A percentile compares a stretch with the other conserved stretches of the same genome.
Conservation (phyloP, 495 filamentous ascomycete species). For the Talaromyces wortmannii region DNA sequence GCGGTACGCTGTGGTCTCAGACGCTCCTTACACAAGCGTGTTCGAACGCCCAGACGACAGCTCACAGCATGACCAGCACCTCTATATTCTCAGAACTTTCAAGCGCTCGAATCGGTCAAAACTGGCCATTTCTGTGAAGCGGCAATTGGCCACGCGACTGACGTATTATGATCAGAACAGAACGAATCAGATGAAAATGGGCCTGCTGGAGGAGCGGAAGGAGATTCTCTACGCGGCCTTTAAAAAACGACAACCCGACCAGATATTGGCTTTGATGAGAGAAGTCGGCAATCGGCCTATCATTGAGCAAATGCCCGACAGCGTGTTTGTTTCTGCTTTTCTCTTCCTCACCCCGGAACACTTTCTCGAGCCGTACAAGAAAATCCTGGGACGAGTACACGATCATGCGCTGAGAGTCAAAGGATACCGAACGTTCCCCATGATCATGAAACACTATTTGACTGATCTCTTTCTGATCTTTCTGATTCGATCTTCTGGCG, state of each 20-base stretch:
- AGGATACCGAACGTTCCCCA: conserved; percentile 16
- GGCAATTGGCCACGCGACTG: too few relatives aligned
- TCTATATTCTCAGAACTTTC: too few relatives aligned
- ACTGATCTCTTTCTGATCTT: conserved; percentile 23
- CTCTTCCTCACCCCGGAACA: conserved; percentile 31
- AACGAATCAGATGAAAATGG: too few relatives aligned
- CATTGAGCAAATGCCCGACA: conserved; percentile 25
- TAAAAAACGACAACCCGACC: conserved; percentile 26
- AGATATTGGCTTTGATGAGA: conserved; percentile 26
- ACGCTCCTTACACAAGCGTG: too few relatives aligned
- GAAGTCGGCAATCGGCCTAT: conserved; percentile 23
- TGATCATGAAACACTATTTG: conserved; percentile 36
- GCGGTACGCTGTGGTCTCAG: too few relatives aligned
- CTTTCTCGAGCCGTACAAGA: conserved; percentile 40
- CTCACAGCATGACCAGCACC: too few relatives aligned
- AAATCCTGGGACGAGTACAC: conserved; percentile 41
- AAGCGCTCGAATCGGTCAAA: too few relatives aligned
- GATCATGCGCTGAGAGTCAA: conserved; percentile 24
- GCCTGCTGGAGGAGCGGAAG: too few relatives aligned
- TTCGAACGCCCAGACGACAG: too few relatives aligned
- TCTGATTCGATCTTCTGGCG: conserved; percentile 13
- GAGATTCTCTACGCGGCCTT: background rate
- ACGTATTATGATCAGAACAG: too few relatives aligned
- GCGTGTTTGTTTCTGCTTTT: conserved; percentile 28
- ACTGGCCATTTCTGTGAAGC: too few relatives aligned